Evolutionary conservation across 768 basidiomycete species (phyloP).

Genomic region (Boletus sp.): DNA sequence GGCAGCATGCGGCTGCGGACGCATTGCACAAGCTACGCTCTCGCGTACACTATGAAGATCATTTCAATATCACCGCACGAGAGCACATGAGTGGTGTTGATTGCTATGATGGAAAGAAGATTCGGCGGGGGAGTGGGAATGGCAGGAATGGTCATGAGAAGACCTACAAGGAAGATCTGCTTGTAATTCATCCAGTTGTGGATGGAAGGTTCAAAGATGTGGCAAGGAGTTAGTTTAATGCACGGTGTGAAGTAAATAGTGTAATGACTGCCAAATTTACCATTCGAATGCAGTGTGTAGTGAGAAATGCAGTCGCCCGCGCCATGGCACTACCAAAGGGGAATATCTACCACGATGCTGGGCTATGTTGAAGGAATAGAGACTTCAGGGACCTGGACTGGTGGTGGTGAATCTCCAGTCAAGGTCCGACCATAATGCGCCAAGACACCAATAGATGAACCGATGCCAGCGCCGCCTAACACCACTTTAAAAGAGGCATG

Average conservation of each 20-base stretch:
- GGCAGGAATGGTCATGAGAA: conserved; percentile 8
- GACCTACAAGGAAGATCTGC: conserved; percentile 43
- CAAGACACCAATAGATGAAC: conserved; percentile 56
- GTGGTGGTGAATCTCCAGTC: conserved; percentile 52
- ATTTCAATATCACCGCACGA: conserved; percentile 54
- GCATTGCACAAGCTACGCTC: conserved; percentile 47
- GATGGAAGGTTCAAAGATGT: conserved; percentile 66
- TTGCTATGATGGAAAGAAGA: conserved; percentile 58
- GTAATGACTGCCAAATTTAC: neutral
- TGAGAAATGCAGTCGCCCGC: neutral
- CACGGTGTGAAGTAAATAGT: conserved; percentile 10
- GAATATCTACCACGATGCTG: neutral
- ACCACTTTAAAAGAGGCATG: conserved; percentile 45
- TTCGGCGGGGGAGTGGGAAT: conserved; percentile 35
- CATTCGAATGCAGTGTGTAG: neutral
- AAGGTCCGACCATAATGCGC: conserved; percentile 52
- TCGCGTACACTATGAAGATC: conserved; percentile 51
- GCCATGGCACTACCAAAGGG: neutral
- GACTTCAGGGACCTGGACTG: conserved; percentile 35
- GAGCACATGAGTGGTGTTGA: conserved; percentile 83
- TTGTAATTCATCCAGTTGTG: conserved; percentile 57
- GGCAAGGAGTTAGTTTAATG: conserved; percentile 29
- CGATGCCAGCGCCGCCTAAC: conserved; percentile 68
- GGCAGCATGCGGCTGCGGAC: conserved; percentile 45
- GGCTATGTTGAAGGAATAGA: conserved; percentile 12